A percentile compares a stretch with the other conserved stretches of the same genome.
These are phyloP conservation scores for Citeromyces matritensis DNA, from an alignment of 805 yeast genomes.

Conservation along the genomic window DNA sequence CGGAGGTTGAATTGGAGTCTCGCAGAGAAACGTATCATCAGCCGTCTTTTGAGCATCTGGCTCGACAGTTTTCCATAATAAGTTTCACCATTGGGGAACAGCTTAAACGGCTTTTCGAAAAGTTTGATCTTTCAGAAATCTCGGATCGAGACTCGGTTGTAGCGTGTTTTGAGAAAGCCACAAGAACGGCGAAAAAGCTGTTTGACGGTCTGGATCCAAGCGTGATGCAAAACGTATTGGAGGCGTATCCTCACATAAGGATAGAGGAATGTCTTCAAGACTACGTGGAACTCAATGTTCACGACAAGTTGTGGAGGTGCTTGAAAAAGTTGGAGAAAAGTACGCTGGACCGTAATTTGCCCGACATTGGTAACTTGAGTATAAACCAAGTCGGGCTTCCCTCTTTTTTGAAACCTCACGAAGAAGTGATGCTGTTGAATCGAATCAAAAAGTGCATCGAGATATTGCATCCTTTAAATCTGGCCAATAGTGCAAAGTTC, in stretches of 20 bases:
- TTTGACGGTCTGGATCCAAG: conserved; percentile 17
- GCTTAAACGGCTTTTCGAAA: conserved; percentile 20
- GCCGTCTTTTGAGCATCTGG: conserved; percentile 19
- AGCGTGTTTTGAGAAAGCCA: conserved; percentile 13
- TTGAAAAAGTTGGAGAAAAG: conserved; percentile 3
- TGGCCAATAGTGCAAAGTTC: conserved; percentile 27
- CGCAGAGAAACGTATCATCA: too few species aligned
- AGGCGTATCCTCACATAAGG: conserved; percentile 21
- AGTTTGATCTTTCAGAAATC: conserved; percentile 17
- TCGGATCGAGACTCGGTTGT: conserved; percentile 11
- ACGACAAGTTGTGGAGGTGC: conserved; percentile 34
- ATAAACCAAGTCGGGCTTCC: conserved; percentile 37
- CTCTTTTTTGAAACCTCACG: conserved; percentile 11
- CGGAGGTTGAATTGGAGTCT: too few species aligned
- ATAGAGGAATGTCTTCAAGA: conserved; percentile 42
- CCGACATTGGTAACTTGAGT: conserved; percentile 21
- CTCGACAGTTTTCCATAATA: conserved; percentile 21
- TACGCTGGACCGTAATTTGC: conserved; percentile 14
- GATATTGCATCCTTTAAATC: too few species aligned
- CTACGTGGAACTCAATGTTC: conserved; percentile 58
- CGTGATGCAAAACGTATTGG: conserved; percentile 10
- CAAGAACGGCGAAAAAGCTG: conserved; percentile 14
- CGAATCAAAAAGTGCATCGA: conserved; percentile 40
- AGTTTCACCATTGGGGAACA: conserved; percentile 20
- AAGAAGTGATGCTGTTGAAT: conserved; percentile 22